Conservation (phyloP, 805 yeast genomes). For the Brettanomyces bruxellensis region DNA sequence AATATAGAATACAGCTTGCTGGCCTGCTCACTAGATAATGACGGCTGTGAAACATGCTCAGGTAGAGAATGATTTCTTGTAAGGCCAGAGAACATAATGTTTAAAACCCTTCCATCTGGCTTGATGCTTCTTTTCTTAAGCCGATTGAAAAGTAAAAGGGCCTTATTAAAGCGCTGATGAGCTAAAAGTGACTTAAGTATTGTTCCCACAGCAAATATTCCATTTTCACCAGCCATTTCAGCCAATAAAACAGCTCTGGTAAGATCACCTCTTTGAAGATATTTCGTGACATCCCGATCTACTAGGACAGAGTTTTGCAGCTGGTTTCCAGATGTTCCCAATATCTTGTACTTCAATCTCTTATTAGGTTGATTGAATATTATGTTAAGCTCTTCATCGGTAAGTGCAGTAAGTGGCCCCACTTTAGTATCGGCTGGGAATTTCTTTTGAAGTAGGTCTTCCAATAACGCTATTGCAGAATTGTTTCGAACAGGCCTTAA, state of each 20-base stretch:
- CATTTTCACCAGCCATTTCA: slow-evolving; percentile 26
- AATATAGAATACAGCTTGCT: slow-evolving; percentile 26
- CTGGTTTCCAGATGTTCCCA: slow-evolving; percentile 53
- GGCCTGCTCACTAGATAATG: slow-evolving; percentile 26
- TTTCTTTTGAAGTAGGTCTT: slow-evolving; percentile 11
- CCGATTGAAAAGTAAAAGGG: slow-evolving; percentile 41
- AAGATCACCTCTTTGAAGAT: slow-evolving; percentile 39
- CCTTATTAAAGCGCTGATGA: slow-evolving; percentile 34
- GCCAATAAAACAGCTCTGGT: slow-evolving; percentile 37
- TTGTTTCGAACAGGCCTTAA: slow-evolving; percentile 15
- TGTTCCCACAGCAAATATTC: slow-evolving; percentile 56
- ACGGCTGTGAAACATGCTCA: slow-evolving; percentile 5
- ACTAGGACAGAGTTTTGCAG: slow-evolving; percentile 50
- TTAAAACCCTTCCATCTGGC: slow-evolving; percentile 38
- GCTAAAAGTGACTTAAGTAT: slow-evolving; percentile 41
- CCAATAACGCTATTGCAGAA: slow-evolving; percentile 20
- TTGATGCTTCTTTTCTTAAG: slow-evolving; percentile 57
- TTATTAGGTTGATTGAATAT: slow-evolving; percentile 25
- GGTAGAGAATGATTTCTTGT: slow-evolving; percentile 12
- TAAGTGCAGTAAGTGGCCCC: slow-evolving; percentile 17
- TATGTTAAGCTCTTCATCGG: slow-evolving; percentile 17
- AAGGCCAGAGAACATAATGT: slow-evolving; percentile 38
- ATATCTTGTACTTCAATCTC: slow-evolving; percentile 39
- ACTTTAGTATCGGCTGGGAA: slow-evolving; percentile 10
- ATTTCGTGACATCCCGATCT: slow-evolving; percentile 41